Base-by-base conservation (phyloP, 2,329 filamentous ascomycete species). In the Escovopsis weberi region DNA sequence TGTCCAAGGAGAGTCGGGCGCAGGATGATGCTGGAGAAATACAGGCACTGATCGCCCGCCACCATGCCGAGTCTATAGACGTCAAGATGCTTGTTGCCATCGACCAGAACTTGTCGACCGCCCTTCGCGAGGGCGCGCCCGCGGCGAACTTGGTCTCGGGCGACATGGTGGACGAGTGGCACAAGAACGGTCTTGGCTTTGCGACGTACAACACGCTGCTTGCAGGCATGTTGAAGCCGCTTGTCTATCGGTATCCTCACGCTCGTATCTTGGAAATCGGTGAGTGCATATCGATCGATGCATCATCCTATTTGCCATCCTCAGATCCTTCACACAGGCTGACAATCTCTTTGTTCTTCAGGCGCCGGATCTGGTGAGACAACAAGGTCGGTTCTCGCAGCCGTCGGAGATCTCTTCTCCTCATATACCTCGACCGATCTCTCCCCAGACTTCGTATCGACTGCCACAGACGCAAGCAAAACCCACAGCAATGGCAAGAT, bases 401-500 rank as follows among this genome's bases (percentile, higher is more conserved):
- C 39, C 5, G 47, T 68, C 10, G 56, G 51, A 1, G 11, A 48
- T 11, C 9, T 44, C 6, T 63, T 64, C 38, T 15, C 38, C 8
- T 45, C 56, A 2, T 70, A 69, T 48, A 65, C 60, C 0, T 70
- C 55, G 50, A 69, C 68, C 0, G 66, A 69, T 43, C 58, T 66
- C 11, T 60, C 59, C 0, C 41, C 53, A 4, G 58, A 52, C 9
- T 64, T 64, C 53, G 65, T 69, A 37, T 55, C 58, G 4, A 46
- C 51, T 1, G 63, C 60, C 0, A 45, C 52, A 28, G 51, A 58
- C 26, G 46, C 45, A 4, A 59, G 66, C 30, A 42, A 49, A 1
- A 35, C 42, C 4, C 51, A 54, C 32, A 4, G n/a, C 7, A 41
- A 44, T 19, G 18, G 18, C 35, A 23, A 23, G 7, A 37, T 37